Evolutionary conservation across 2,329 filamentous ascomycete genomes (phyloP).

Genomic region (Claviceps arundinis): DNA sequence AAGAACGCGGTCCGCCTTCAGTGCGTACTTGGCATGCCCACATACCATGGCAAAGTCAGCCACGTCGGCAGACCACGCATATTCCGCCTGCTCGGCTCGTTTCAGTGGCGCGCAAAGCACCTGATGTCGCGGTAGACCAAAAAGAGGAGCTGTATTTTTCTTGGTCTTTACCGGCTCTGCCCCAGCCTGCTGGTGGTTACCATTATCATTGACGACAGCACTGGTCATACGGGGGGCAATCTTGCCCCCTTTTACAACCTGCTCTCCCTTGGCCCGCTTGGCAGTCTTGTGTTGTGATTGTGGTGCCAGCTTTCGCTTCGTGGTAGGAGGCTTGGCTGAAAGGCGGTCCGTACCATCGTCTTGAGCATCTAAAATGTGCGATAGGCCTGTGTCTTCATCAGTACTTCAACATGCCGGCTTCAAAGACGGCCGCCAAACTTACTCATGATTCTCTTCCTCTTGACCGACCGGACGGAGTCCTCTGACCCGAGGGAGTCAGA

Average conservation of each 20-base stretch:
- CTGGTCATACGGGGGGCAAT: background rate
- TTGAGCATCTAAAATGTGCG: background rate
- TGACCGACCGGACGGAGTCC: background rate
- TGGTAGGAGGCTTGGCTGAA: background rate
- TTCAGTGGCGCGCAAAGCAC: constrained; percentile 4
- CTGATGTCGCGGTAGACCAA: constrained; percentile 11
- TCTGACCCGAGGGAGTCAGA: background rate
- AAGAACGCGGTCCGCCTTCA: constrained; percentile 10
- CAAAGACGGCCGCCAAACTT: background rate
- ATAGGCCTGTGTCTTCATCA: background rate
- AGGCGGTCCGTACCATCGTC: constrained; percentile 4
- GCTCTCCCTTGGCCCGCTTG: background rate
- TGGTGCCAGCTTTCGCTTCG: constrained; percentile 1
- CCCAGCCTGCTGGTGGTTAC: background rate
- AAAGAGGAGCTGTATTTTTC: constrained; percentile 8
- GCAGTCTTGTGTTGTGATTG: constrained; percentile 5
- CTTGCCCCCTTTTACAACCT: background rate
- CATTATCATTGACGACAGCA: background rate
- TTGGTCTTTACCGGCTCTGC: constrained; percentile 4
- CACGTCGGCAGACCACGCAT: constrained; percentile 14
- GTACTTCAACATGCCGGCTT: background rate
- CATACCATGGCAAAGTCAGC: constrained; percentile 13
- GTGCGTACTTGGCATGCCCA: constrained; percentile 10
- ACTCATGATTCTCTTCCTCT: background rate
- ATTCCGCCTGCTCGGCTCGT: constrained; percentile 6